phyloP scores from a whole-genome alignment of 768 basidiomycete genomes.

The Xerocomus spinulosus region DNA sequence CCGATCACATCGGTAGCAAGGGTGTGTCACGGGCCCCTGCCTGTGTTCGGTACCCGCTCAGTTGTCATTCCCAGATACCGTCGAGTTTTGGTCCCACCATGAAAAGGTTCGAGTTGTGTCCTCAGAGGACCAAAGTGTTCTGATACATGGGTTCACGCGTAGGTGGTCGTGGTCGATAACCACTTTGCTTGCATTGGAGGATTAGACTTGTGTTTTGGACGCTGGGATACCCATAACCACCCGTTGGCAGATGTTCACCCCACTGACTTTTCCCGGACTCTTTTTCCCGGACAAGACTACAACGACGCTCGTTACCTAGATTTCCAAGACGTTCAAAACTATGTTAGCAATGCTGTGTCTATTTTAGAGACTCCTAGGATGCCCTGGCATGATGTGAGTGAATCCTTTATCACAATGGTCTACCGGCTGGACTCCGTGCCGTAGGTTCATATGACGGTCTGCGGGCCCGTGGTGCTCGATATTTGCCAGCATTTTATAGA shows the following conservation, averaged over 20 bases:
- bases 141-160: neutral
- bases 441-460: conserved; percentile 80
- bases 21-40: conserved; percentile 32
- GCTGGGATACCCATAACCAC: conserved; percentile 92
- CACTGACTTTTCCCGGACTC: conserved; percentile 69
- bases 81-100: conserved; percentile 90
- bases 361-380: conserved; percentile 68
- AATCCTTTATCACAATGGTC: neutral
- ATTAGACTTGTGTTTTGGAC: conserved; percentile 92
- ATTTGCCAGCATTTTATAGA: conserved; percentile 92
- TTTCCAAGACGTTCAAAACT: conserved; percentile 79
- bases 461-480: conserved; percentile 81
- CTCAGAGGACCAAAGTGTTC: neutral
- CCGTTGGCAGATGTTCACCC: conserved; percentile 92
- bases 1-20: conserved; percentile 83
- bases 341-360: conserved; percentile 64
- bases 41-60: neutral
- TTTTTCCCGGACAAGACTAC: conserved; percentile 94
- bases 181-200: conserved; percentile 86
- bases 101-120: conserved; percentile 53
- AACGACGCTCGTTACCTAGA: conserved; percentile 87
- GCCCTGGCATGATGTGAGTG: conserved; percentile 93
- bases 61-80: conserved; percentile 44
- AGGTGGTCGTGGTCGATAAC: conserved; percentile 83
- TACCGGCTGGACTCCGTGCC: neutral